Evolutionary conservation across 306 rosid genomes (phyloP), one percentile per base, ranked within the genome.

Genomic region (Casuarina equisetifolia): DNA sequence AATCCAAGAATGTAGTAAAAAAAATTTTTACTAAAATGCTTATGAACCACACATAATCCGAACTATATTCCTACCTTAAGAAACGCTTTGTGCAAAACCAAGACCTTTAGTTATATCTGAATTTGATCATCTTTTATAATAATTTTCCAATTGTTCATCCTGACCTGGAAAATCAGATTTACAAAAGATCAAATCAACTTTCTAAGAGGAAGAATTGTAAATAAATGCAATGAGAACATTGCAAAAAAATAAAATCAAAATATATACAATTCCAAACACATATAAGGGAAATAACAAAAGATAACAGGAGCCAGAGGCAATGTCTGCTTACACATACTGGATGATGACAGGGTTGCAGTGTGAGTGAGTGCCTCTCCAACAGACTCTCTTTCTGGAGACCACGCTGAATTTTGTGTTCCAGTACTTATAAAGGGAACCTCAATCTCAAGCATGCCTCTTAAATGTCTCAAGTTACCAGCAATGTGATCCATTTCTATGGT

Each of bases 401-500:
- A 9, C 72, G 36, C 11, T 36, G 4, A 13, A n/a, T 5, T 25
- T 12, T 50, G 4, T 49, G 59, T 75, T 36, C 36, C 49, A 36
- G 48, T 78, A 58, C 40, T 48, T 61, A n/a, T 20, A 61, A 35
- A 73, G 43, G n/a, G 81, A 58, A 50, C 17, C 72, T 61, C 53
- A 16, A 70, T 58, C 77, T 78, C 81, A 36, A 40, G 57, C 32
- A 62, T 42, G 80, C 63, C 86, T 44, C 46, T 59, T 40, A 52
- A 64, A 74, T 42, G 74, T 78, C 63, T 73, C 39, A 64, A 55
- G 57, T 62, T 78, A 42, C 74, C 39, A 77, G 69, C 70, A 72
- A 86, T 69, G 70, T 76, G 85, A 38, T 80, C 74, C 61, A 63
- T 49, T 52, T 66, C 78, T 25, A 55, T 45, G 58, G 74, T n/a